Evolutionary conservation across 2,329 filamentous ascomycete species (phyloP), one percentile per base, ranked within the genome.

Genomic region (Colletotrichum higginsianum): DNA sequence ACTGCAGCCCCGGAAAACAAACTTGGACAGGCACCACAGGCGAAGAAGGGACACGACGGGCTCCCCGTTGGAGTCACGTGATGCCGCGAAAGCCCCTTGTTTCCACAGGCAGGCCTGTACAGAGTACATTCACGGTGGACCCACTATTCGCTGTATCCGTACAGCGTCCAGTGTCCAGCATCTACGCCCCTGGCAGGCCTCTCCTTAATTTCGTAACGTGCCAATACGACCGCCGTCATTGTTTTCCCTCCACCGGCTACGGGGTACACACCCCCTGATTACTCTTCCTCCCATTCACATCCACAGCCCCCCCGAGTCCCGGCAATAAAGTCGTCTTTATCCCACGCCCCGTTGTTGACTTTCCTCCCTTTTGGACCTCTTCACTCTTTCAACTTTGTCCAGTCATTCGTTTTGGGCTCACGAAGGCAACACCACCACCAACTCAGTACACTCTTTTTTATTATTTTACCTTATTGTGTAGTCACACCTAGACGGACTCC

Each of bases 361-460:
- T 56, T 16, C 35, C 2, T 21, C 7, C 62, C 9, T 49, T 13
- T 64, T 49, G 49, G 50, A 47, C 55, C 55, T 61, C 38, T 44
- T 49, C 46, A 63, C 49, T 53, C 47, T 42, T 63, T 53, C 35
- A 53, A 56, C 49, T 42, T 40, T 63, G 23, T 21, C 52, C 58
- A 71, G 68, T 71, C 68, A 63, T 68, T 71, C 68, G 60, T 71
- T 64, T 70, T 61, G 53, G 68, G 68, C 68, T 65, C 65, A 62
- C 65, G 65, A 71, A 38, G 35, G 35, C 65, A 60, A 38, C 21
- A 46, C 40, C 53, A 56, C 7, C 44, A 35, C 46, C 68, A 55
- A 71, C 61, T 61, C 67, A 47, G 13, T 40, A 56, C 65, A 49
- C 68, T 63, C 65, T 68, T 67, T 63, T 38, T 42, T 61, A 67